A percentile compares a stretch with the other conserved stretches of the same genome.
Conservation (phyloP, 441 rosid species). For the Erodium chrysanthum region DNA sequence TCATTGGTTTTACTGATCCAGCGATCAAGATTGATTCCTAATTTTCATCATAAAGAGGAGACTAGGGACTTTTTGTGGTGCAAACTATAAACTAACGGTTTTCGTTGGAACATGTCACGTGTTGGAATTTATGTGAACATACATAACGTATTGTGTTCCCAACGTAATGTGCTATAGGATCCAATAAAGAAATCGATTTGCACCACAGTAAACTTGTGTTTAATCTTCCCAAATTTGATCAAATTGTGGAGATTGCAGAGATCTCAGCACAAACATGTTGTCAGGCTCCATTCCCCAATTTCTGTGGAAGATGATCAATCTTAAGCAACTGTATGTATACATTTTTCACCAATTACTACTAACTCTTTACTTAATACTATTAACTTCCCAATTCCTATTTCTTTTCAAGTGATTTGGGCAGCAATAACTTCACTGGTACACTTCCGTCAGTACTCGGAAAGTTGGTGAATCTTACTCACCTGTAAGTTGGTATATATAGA, state of each 20-base stretch:
- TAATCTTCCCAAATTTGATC: no score
- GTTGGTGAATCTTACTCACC: neutral
- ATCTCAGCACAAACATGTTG: neutral
- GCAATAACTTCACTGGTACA: neutral
- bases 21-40: no score
- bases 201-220: no score
- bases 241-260: neutral
- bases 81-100: no score
- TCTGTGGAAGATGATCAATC: neutral
- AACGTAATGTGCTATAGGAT: no score
- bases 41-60: no score
- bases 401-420: conserved; percentile 1
- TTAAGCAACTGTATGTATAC: neutral
- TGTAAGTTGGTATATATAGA: neutral
- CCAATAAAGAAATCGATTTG: no score
- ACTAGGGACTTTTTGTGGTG: no score
- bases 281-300: neutral
- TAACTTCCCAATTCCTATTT: neutral
- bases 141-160: no score
- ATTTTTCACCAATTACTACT: neutral
- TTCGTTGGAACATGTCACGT: no score
- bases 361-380: neutral
- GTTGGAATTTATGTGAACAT: no score
- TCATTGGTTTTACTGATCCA: no score
- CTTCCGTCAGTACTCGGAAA: neutral